Evolutionary conservation across 371 early-diverging fungal species (phyloP), one percentile per base, ranked within the genome.

Genomic region (Circinella minor): DNA sequence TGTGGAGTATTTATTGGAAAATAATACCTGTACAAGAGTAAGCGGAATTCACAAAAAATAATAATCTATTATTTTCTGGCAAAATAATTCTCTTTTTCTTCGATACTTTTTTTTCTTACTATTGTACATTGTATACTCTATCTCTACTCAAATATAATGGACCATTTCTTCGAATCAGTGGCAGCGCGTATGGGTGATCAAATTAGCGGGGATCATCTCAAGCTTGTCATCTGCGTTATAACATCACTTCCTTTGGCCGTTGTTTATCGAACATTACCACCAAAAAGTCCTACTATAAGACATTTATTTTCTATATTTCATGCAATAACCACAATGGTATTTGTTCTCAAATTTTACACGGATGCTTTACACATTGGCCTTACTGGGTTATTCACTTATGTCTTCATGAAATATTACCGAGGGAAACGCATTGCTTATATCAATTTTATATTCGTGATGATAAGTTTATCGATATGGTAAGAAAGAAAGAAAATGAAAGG

Each of bases 391-490:
- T 76, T 85, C 15, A 85, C 89, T 10, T 95, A 89, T 75, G 47
- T 78, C 5, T 70, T 93, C 34, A 80, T 89, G 72, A 78, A 76
- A 1, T 71, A 68, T 37, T 78, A 81, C 36, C 72, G 77, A 65
- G 80, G 81, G 4, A 81, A 77, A 10, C 82, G 81, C 69, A 90
- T 82, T 47, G 92, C 95, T 1, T 76, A 85, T 68, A 67, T 90
- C 5, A 92, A 93, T 55, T 94, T 95, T 78, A 67, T 85, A 4
- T 74, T 85, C 36, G 88, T 89, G 6, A 91, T 97, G 92, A 68
- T 72, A 46, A 95, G 95, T 72, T 87, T 97, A 90, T 86, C 90
- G 51, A 76, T 86, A 48, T 87, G 84, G 92, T 92, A 90, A 73
- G 63, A 27, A 27, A 27, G 27, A 27, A 27, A 27, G 27, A 27